These are phyloP conservation scores for Penicillium sp. DNA, from an alignment of 2,329 filamentous ascomycete genomes.

Conservation along the genomic window DNA sequence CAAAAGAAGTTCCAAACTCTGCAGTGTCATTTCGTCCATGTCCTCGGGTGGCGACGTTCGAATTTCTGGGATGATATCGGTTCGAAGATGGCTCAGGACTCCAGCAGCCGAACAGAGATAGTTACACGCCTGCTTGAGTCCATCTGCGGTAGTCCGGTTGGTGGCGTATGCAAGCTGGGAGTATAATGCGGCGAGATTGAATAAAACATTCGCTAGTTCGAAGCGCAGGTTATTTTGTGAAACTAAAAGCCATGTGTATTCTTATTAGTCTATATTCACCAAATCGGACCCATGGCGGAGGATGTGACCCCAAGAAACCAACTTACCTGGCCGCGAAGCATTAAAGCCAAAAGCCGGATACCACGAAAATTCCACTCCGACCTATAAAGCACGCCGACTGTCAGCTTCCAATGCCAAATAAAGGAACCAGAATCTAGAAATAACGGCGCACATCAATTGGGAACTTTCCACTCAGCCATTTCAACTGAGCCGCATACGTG, in stretches of 20 bases:
- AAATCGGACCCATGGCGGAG: slow-evolving; percentile 1
- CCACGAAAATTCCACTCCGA: slow-evolving; percentile 95
- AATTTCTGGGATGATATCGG: slow-evolving; percentile 74
- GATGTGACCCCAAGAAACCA: neutral
- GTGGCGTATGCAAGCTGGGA: slow-evolving; percentile 83
- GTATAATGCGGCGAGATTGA: slow-evolving; percentile 90
- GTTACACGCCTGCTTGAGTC: slow-evolving; percentile 81
- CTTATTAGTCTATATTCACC: neutral
- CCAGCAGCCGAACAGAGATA: slow-evolving; percentile 88
- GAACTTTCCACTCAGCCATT: slow-evolving; percentile 93
- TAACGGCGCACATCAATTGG: slow-evolving; percentile 72
- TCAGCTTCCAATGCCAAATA: slow-evolving; percentile 6
- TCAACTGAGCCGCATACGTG: slow-evolving; percentile 84
- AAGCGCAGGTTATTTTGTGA: slow-evolving; percentile 68
- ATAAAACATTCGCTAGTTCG: slow-evolving; percentile 88
- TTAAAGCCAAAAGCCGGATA: slow-evolving; percentile 92
- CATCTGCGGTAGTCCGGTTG: slow-evolving; percentile 74
- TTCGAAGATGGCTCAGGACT: slow-evolving; percentile 74
- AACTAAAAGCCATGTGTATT: slow-evolving; percentile 32
- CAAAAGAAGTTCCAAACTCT: slow-evolving; percentile 77
- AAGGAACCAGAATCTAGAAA: slow-evolving; percentile 10
- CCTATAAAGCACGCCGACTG: slow-evolving; percentile 48
- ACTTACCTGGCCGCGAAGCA: slow-evolving; percentile 62
- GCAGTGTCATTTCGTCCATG: slow-evolving; percentile 86
- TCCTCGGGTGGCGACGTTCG: slow-evolving; percentile 85